A percentile compares a stretch with the other conserved stretches of the same genome.
phyloP scores from a whole-genome alignment of 306 rosid species.

The Malus domestica region ASM211411v1 NC_041800.1:31028233-31028732 shows the following conservation, averaged over 20 bases:
- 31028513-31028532: background rate
- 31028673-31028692: background rate
- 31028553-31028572: background rate
- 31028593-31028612: background rate
- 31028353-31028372: background rate
- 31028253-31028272: background rate
- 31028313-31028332: background rate
- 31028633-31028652: background rate
- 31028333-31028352: background rate
- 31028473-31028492: background rate
- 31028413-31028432: background rate
- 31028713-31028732: background rate
- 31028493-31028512: background rate
- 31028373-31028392: background rate
- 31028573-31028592: background rate
- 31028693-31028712: background rate
- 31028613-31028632: background rate
- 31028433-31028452: background rate
- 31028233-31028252: background rate
- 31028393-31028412: background rate
- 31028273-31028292: background rate
- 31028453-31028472: background rate
- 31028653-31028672: background rate
- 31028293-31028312: background rate
- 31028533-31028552: background rate